A percentile compares a stretch with the other conserved stretches of the same genome.
Evolutionary conservation across 768 basidiomycete genomes (phyloP).

Genomic region (Termitomyces sp.): DNA sequence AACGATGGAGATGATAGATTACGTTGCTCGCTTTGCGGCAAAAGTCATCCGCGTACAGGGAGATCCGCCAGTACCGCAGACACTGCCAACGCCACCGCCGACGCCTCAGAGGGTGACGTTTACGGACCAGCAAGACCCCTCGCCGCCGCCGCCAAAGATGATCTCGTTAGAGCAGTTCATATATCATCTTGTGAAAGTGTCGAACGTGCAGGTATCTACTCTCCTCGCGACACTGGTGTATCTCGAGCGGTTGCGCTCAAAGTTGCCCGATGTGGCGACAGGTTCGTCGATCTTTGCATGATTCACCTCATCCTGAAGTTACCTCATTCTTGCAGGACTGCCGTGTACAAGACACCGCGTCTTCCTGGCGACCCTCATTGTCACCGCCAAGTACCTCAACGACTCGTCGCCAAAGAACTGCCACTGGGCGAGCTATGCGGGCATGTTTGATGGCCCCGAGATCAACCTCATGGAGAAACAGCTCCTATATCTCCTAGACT

Average conservation of each 20-base stretch:
- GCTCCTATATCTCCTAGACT: constrained; percentile 88
- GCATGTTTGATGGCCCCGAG: constrained; percentile 70
- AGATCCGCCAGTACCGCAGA: constrained; percentile 33
- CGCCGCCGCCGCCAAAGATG: constrained; percentile 23
- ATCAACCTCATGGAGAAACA: constrained; percentile 98
- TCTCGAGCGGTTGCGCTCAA: constrained; percentile 79
- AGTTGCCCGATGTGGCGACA: constrained; percentile 80
- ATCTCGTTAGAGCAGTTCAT: constrained; percentile 86
- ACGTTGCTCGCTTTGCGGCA: constrained; percentile 76
- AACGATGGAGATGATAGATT: constrained; percentile 79
- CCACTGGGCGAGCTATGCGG: constrained; percentile 84
- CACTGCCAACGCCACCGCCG: constrained; percentile 64
- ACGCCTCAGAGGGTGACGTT: constrained; percentile 52
- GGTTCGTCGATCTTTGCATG: constrained; percentile 45
- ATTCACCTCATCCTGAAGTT: not conserved
- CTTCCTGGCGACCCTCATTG: constrained; percentile 94
- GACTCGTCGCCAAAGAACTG: constrained; percentile 94
- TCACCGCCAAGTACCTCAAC: constrained; percentile 95
- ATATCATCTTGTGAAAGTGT: constrained; percentile 68
- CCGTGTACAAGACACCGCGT: constrained; percentile 93
- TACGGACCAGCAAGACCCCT: constrained; percentile 28
- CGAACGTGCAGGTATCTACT: constrained; percentile 88
- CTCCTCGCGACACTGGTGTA: constrained; percentile 89
- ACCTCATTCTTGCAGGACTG: constrained; percentile 49
- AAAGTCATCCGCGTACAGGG: constrained; percentile 71